Evolutionary conservation across 2,329 filamentous ascomycete genomes (phyloP).

Genomic region (Botrytis squamosa): DNA sequence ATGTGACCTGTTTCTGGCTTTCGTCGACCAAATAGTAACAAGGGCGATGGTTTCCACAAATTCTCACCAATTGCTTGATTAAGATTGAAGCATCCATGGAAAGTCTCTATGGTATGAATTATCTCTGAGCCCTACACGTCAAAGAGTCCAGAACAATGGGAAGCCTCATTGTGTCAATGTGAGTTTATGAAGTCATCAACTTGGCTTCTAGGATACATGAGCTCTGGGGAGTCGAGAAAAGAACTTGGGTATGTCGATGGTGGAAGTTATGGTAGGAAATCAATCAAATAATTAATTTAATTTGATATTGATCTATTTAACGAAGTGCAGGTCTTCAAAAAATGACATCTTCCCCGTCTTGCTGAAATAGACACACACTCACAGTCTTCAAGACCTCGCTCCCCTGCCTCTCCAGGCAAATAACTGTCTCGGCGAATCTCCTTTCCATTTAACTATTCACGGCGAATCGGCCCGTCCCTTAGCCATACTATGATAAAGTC

Average conservation of each 20-base stretch:
- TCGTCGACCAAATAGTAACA: background rate
- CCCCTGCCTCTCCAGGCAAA: conserved; percentile 57
- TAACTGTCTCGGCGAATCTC: conserved; percentile 56
- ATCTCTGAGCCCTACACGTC: background rate
- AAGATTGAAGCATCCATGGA: background rate
- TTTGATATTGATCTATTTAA: background rate
- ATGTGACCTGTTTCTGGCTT: background rate
- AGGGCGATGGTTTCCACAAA: background rate
- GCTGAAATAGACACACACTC: background rate
- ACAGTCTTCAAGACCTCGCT: conserved; percentile 45
- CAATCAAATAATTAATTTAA: background rate
- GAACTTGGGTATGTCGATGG: conserved; percentile 15
- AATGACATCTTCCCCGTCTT: background rate
- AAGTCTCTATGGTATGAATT: background rate
- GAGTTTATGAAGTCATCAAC: conserved; percentile 17
- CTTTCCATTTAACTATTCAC: conserved; percentile 52
- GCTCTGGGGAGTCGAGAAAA: conserved; percentile 19
- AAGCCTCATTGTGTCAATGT: background rate
- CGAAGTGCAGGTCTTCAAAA: background rate
- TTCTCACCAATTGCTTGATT: background rate
- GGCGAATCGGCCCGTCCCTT: conserved; percentile 54
- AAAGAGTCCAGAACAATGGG: background rate
- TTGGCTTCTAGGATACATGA: conserved; percentile 21
- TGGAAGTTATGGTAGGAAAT: background rate
- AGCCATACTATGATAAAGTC: background rate